Base-by-base conservation (phyloP, 1,139 yeast species). In the Saccharomyces hybrid region DNA sequence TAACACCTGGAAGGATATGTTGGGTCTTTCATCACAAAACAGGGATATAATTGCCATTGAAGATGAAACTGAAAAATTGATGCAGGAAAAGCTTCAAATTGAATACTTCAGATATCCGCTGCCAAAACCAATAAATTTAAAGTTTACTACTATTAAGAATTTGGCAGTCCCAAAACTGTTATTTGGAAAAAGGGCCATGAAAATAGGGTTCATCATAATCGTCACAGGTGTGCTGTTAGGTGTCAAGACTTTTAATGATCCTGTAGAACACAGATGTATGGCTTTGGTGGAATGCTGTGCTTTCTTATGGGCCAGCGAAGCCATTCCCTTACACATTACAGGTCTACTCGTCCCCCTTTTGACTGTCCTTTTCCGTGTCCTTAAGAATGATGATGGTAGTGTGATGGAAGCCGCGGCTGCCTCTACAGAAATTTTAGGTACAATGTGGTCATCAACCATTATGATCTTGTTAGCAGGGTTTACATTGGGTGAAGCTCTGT, bases 401-500 rank as follows among this genome's bases (percentile, higher is more conserved):
- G 73, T 77, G 0, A 76, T 83, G 83, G 64, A 60, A 29, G 80
- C 88, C 2, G 69, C 77, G 0, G 77, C 72, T 44, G 80, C 88
- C 1, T 81, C 88, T 0, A 71, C 78, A 42, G 80, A 65, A 57
- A 80, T 84, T 51, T 74, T 84, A 26, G 68, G 80, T 1, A 72
- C 81, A 8, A 84, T 84, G 90, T 84, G 89, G 89, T 82, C 83
- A 54, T 83, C 89, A 0, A 86, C 85, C 3, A 84, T 84, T 57
- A 78, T 84, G 76, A 76, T 84, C 56, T 72, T 84, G 53, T 71
- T 84, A 51, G 89, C 89, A 57, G 91, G 91, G 29, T 84, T 84
- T 67, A 83, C 89, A 2, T 72, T 84, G 55, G 89, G 89, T 38
- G 89, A 87, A 41, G 88, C 87, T 0, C 73, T 84, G 59, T 81